Conservation (phyloP, 176 grass and related monocot species). For the Aegilops tauschii region DNA sequence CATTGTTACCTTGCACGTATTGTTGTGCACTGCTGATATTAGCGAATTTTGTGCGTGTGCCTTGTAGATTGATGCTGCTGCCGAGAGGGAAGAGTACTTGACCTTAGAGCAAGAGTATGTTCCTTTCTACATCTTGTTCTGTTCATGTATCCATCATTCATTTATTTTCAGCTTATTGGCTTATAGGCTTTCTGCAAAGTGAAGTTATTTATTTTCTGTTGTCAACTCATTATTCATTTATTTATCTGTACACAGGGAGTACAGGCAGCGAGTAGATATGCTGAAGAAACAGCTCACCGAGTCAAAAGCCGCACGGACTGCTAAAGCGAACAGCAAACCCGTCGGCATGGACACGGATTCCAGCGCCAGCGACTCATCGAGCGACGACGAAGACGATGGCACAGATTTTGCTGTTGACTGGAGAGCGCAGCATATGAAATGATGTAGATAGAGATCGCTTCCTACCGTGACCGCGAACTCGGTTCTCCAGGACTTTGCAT, state of each 20-base stretch:
- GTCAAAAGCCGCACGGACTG: conserved; percentile 36
- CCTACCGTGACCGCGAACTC: not conserved
- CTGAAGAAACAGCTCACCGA: conserved; percentile 50
- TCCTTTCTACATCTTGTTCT: not conserved
- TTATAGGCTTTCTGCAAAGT: not conserved
- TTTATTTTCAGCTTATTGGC: not conserved
- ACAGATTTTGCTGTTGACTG: conserved; percentile 57
- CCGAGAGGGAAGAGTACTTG: conserved; percentile 79
- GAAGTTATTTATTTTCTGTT: not conserved
- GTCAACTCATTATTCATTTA: not conserved
- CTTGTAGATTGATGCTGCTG: conserved; percentile 91
- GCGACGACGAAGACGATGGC: conserved; percentile 40
- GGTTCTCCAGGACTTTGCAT: not conserved
- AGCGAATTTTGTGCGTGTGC: conserved; percentile 1
- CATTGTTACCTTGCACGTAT: conserved; percentile 1
- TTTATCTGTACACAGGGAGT: conserved; percentile 41
- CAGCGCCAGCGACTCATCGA: conserved; percentile 43
- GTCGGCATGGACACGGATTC: conserved; percentile 30
- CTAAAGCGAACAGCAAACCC: conserved; percentile 43
- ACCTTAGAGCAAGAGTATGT: conserved; percentile 78
- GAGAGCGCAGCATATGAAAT: conserved; percentile 62
- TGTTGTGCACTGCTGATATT: conserved; percentile 10
- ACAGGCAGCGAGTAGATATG: conserved; percentile 47
- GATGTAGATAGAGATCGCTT: not conserved
- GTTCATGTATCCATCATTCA: not conserved